Base-by-base conservation (phyloP, 2,329 filamentous ascomycete species). In the Simplicillium sp. region DNA sequence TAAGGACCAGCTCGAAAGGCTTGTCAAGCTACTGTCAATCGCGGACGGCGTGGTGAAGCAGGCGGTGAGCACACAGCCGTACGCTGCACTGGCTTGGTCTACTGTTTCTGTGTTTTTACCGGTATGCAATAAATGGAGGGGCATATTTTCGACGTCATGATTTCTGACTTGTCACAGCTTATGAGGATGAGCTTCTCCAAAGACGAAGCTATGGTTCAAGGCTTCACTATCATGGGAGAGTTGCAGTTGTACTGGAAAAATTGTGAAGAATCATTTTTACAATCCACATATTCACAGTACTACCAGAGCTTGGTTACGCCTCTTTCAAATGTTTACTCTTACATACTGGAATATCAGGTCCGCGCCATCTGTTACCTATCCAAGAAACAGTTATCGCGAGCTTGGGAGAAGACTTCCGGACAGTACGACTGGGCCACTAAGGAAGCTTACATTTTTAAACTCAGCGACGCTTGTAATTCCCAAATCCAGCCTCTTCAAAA, bases 11-110 rank as follows among this genome's bases (percentile, higher is more conserved):
- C 4, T 38, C 3, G 40, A 42, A 18, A 37, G 34, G 14, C n/a
- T 38, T 3, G 31, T 38, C 8, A 42, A 38, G 29, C 17, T 42
- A 17, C 35, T 42, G 4, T 5, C n/a, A 7, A 34, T 37, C 25
- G 16, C 40, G 8, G 40, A 38, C 29, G 29, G 15, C 13, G 17
- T 42, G 3, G n/a, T 42, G 3, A 38, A 34, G 29, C 31, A 34
- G 29, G 40, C 40, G 7, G 29, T 29, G 28, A 41, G 39, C 36
- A 13, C 40, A 1, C 35, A 38, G 11, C 40, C 40, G 3, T 38
- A 38, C 18, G 35, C 40, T 1, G 40, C 29, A 12, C 20, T 42
- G 17, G 40, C 40, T 8, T 42, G 40, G 40, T 42, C 40, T 29
- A 31, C 11, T 17, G 40, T 34, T 9, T 42, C 35, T 3, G 17